A percentile compares a stretch with the other conserved stretches of the same genome.
phyloP scores from a whole-genome alignment of 1,284 basidiomycete species.

The Cerioporus squamosus region DNA sequence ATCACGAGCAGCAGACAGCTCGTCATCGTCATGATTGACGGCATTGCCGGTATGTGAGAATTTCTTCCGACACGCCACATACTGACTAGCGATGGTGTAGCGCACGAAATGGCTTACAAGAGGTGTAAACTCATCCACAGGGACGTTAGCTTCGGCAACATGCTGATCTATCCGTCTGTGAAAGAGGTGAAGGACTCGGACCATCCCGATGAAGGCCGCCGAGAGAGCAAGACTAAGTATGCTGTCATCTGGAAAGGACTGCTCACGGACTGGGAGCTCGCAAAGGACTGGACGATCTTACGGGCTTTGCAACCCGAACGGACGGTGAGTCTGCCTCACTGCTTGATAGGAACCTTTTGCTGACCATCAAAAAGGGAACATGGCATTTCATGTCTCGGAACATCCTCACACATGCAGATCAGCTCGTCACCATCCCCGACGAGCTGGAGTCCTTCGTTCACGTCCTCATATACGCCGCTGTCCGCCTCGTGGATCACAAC shows the following conservation, averaged over 20 bases:
- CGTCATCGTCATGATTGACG: background rate
- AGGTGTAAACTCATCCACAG: constrained; percentile 2
- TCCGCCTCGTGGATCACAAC: constrained; percentile 6
- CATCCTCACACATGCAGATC: background rate
- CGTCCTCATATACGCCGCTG: constrained; percentile 9
- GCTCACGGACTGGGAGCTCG: constrained; percentile 18
- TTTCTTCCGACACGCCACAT: background rate
- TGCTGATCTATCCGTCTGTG: constrained; percentile 2
- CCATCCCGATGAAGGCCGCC: background rate
- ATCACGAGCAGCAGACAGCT: background rate
- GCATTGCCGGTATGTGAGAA: background rate
- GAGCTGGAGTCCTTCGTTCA: constrained; percentile 19
- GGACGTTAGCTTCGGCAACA: constrained; percentile 16
- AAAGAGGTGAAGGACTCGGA: too few relatives aligned
- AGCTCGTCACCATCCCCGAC: constrained; percentile 1
- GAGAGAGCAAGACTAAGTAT: too few relatives aligned
- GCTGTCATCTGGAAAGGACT: constrained; percentile 1
- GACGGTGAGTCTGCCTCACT: background rate
- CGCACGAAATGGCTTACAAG: constrained; percentile 7
- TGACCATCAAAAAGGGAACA: constrained; percentile 1
- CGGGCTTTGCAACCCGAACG: background rate
- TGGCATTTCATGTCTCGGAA: constrained; percentile 3
- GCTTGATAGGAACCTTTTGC: too few relatives aligned
- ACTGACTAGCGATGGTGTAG: background rate
- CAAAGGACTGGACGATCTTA: background rate